A percentile compares a stretch with the other conserved stretches of the same genome.
These are phyloP conservation scores for Tulasnella sp. DNA, from an alignment of 768 basidiomycete species.

Conservation along the genomic window DNA sequence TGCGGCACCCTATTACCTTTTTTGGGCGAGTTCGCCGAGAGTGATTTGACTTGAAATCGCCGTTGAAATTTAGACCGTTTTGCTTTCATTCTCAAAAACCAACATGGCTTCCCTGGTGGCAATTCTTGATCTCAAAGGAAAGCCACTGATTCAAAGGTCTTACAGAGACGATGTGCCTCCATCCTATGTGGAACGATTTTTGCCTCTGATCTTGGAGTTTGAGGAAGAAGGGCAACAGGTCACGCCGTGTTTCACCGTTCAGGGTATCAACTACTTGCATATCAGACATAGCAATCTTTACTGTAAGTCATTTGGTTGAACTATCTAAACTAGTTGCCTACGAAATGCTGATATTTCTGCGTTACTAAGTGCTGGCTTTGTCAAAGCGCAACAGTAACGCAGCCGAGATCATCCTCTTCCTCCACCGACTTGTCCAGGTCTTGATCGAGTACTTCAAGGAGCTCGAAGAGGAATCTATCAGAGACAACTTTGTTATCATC, in stretches of 20 bases:
- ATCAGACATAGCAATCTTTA: slow-evolving; percentile 97
- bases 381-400: slow-evolving; percentile 95
- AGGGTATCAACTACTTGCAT: slow-evolving; percentile 97
- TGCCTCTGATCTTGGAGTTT: slow-evolving; percentile 85
- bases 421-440: slow-evolving; percentile 82
- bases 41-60: no score
- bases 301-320: slow-evolving; percentile 38
- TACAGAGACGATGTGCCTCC: slow-evolving; percentile 92
- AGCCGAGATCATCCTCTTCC: slow-evolving; percentile 89
- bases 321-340: neutral
- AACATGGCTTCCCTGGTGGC: slow-evolving; percentile 62
- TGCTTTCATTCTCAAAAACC: no score
- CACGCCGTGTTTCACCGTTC: slow-evolving; percentile 88
- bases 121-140: slow-evolving; percentile 96
- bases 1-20: neutral
- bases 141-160: slow-evolving; percentile 89
- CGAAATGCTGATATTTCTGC: neutral
- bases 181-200: slow-evolving; percentile 82
- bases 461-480: slow-evolving; percentile 95
- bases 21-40: neutral
- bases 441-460: slow-evolving; percentile 99
- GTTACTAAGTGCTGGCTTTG: slow-evolving; percentile 69
- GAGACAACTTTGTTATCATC: slow-evolving; percentile 99
- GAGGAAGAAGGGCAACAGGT: slow-evolving; percentile 96
- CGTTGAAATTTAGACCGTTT: no score